Evolutionary conservation across 345 rosid species (phyloP).

Genomic region (Brassica incana): DNA sequence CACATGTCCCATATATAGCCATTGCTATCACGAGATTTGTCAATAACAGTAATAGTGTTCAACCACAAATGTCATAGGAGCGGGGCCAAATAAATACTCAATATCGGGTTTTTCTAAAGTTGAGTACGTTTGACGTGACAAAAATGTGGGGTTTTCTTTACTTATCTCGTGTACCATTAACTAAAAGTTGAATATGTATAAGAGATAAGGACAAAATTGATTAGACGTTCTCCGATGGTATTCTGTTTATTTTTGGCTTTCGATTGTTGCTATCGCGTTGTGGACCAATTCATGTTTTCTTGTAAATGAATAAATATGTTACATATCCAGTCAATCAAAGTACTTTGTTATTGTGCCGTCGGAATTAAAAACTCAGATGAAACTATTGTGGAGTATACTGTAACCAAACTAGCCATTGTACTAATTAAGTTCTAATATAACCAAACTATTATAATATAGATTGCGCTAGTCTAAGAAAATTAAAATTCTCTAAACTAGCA

Average conservation of each 20-base stretch:
- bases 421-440: not conserved
- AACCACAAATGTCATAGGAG: conserved; percentile 38
- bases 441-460: not conserved
- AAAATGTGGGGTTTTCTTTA: not conserved
- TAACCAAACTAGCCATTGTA: not conserved
- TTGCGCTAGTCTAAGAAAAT: not conserved
- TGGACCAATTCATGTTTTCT: conserved; percentile 38
- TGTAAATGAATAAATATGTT: not conserved
- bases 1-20: conserved; percentile 30
- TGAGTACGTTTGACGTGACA: conserved; percentile 31
- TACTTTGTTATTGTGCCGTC: not conserved
- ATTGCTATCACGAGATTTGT: conserved; percentile 36
- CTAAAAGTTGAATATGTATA: conserved; percentile 5
- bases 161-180: conserved; percentile 7
- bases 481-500: not conserved
- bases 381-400: not conserved
- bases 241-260: conserved; percentile 31
- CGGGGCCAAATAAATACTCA: conserved; percentile 32
- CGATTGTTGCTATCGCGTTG: conserved; percentile 24
- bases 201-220: conserved; percentile 27
- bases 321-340: not conserved
- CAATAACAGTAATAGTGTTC: conserved; percentile 35
- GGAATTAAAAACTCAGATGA: not conserved
- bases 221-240: conserved; percentile 26
- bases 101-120: conserved; percentile 11